A percentile compares a stretch with the other conserved stretches of the same genome.
Evolutionary conservation across 208 protist species (phyloP).

Genomic region (Leptomonas pyrrhocoris): DNA sequence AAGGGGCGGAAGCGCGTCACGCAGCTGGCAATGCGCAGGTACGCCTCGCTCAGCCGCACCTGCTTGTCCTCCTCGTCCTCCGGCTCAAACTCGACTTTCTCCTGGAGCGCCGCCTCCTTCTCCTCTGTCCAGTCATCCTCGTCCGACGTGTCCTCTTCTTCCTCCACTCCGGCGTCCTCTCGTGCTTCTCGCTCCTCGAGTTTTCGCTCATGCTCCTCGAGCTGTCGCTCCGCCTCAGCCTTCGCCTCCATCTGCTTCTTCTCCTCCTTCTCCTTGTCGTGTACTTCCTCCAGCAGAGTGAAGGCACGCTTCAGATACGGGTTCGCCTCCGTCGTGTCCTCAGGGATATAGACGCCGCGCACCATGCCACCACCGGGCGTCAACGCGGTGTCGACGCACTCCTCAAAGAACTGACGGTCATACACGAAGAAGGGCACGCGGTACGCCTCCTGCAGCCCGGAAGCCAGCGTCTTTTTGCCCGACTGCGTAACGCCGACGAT

Average conservation of each 20-base stretch:
- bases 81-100: constrained; percentile 83
- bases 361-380: constrained; percentile 59
- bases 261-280: constrained; percentile 59
- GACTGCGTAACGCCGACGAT: constrained; percentile 63
- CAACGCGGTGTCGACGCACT: constrained; percentile 66
- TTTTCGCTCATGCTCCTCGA: constrained; percentile 61
- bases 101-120: constrained; percentile 67
- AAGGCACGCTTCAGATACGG: constrained; percentile 52
- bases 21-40: constrained; percentile 78
- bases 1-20: constrained; percentile 90
- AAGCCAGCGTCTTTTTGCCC: constrained; percentile 79
- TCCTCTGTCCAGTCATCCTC: constrained; percentile 70
- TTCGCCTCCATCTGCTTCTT: constrained; percentile 44
- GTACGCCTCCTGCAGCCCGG: constrained; percentile 54
- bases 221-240: constrained; percentile 52
- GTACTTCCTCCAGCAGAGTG: constrained; percentile 60
- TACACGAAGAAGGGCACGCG: constrained; percentile 73
- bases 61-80: constrained; percentile 84
- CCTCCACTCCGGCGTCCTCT: constrained; percentile 34
- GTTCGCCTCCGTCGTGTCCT: constrained; percentile 42
- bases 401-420: constrained; percentile 76
- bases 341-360: constrained; percentile 62
- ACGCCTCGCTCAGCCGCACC: constrained; percentile 79
- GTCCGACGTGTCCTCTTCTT: constrained; percentile 57
- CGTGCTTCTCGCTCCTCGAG: constrained; percentile 39